These are phyloP conservation scores for Nymphaea colorata DNA, from an alignment of 164 flowering plant species.

Conservation along the genomic window DNA sequence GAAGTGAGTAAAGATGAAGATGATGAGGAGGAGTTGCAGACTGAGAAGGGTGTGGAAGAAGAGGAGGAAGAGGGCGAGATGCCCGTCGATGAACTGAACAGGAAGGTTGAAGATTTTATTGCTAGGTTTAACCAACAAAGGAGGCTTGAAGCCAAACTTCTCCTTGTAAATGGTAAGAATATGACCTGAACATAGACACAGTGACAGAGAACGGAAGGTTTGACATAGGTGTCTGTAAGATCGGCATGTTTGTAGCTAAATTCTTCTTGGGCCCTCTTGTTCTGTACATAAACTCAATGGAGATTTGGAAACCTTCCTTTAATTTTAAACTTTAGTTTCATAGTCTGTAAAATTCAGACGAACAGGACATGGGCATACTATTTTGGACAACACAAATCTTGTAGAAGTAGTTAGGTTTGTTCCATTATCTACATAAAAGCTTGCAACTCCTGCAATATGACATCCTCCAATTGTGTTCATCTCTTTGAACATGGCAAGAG, in stretches of 20 bases:
- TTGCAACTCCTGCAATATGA: too few relatives aligned
- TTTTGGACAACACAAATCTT: too few relatives aligned
- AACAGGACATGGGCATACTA: too few relatives aligned
- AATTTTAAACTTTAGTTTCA: too few relatives aligned
- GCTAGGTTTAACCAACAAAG: constrained; percentile 49
- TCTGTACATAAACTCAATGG: too few relatives aligned
- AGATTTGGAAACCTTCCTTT: too few relatives aligned
- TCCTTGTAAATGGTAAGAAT: constrained; percentile 9
- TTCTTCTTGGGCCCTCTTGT: too few relatives aligned
- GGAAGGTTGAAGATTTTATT: constrained; percentile 61
- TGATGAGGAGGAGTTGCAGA: constrained; percentile 7
- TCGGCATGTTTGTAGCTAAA: not conserved
- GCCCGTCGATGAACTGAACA: constrained; percentile 36
- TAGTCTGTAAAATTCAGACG: too few relatives aligned
- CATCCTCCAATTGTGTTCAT: too few relatives aligned
- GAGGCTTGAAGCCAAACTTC: constrained; percentile 38
- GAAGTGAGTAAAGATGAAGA: constrained; percentile 3
- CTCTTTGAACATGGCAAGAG: too few relatives aligned
- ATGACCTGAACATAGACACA: not conserved
- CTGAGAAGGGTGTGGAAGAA: constrained; percentile 5
- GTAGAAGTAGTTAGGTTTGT: too few relatives aligned
- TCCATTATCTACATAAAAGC: too few relatives aligned
- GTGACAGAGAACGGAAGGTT: not conserved
- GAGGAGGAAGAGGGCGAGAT: constrained; percentile 17
- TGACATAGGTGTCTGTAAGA: not conserved